These are phyloP conservation scores for Plasmodiophora brassicae DNA, from an alignment of 208 protist species.

Conservation along the genomic window DNA sequence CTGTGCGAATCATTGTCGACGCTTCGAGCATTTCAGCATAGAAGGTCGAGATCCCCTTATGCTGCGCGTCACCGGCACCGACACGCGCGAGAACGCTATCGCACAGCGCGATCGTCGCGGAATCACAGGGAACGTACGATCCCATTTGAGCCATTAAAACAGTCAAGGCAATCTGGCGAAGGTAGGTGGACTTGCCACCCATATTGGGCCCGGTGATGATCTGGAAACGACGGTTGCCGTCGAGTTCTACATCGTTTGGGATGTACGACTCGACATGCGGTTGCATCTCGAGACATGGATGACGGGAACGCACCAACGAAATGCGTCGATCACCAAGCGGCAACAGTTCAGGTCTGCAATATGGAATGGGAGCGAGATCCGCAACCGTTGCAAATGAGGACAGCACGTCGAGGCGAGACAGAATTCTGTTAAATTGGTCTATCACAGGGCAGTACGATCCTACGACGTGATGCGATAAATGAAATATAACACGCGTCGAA, in stretches of 20 bases:
- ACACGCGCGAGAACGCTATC: slow-evolving; percentile 95
- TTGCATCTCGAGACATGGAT: slow-evolving; percentile 72
- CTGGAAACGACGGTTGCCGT: slow-evolving; percentile 46
- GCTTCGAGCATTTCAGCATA: slow-evolving; percentile 99
- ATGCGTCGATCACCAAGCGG: slow-evolving; percentile 34
- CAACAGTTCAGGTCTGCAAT: slow-evolving; percentile 74
- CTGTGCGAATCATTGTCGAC: slow-evolving; percentile 78
- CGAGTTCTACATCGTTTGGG: slow-evolving; percentile 68
- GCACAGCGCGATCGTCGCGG: slow-evolving; percentile 59
- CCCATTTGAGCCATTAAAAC: slow-evolving; percentile 96
- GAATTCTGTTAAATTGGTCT: slow-evolving; percentile 78
- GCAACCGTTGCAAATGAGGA: slow-evolving; percentile 76
- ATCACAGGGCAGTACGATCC: slow-evolving; percentile 82
- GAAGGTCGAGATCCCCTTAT: slow-evolving; percentile 87
- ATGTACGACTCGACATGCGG: slow-evolving; percentile 71
- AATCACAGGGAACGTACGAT: slow-evolving; percentile 92
- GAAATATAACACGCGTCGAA: neutral
- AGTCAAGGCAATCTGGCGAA: slow-evolving; percentile 83
- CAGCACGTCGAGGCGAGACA: slow-evolving; percentile 79
- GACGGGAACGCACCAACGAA: slow-evolving; percentile 56
- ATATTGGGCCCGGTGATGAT: slow-evolving; percentile 84
- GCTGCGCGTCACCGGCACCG: slow-evolving; percentile 92
- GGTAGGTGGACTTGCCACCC: slow-evolving; percentile 98
- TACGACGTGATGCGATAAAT: slow-evolving; percentile 25
- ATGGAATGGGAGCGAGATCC: slow-evolving; percentile 73